Evolutionary conservation across 768 basidiomycete genomes (phyloP).

Genomic region (Phaffia tasmanica): DNA sequence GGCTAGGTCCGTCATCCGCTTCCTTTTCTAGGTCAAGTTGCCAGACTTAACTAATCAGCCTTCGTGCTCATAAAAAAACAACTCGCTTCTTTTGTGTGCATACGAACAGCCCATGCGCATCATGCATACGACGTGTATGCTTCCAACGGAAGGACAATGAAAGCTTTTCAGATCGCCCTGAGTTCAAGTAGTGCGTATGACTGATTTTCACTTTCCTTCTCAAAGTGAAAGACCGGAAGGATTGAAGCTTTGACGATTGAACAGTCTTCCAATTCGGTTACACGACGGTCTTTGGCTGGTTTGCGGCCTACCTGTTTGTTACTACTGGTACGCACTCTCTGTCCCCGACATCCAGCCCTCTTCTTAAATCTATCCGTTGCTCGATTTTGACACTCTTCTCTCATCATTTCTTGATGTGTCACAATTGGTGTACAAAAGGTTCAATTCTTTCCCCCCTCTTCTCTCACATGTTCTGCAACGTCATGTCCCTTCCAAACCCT

Average conservation of each 20-base stretch:
- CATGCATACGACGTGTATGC: constrained; percentile 81
- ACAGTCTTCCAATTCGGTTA: constrained; percentile 78
- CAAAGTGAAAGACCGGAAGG: constrained; percentile 16
- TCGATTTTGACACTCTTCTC: not conserved
- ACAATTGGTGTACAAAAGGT: constrained; percentile 27
- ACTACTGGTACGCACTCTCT: constrained; percentile 48
- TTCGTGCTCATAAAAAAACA: too few species aligned
- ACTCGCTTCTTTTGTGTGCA: not conserved
- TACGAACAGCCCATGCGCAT: constrained; percentile 67
- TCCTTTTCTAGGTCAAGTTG: not conserved
- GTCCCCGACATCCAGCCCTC: not conserved
- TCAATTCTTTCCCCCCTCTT: constrained; percentile 66
- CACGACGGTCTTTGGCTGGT: constrained; percentile 86
- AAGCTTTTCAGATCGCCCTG: constrained; percentile 57
- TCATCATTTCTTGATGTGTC: not conserved
- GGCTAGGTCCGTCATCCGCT: constrained; percentile 53
- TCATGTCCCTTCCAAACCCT: constrained; percentile 78
- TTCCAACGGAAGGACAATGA: constrained; percentile 54
- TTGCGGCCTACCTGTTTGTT: constrained; percentile 72
- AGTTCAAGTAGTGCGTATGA: constrained; percentile 44
- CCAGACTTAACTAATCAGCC: constrained; percentile 4
- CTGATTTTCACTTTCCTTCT: constrained; percentile 10
- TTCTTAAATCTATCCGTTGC: too few species aligned
- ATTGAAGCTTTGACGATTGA: not conserved
- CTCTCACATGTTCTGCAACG: constrained; percentile 84